Evolutionary conservation across 176 grass and related monocot species (phyloP), one percentile per base, ranked within the genome.

Genomic region (Dendrocalamus sinicus): DNA sequence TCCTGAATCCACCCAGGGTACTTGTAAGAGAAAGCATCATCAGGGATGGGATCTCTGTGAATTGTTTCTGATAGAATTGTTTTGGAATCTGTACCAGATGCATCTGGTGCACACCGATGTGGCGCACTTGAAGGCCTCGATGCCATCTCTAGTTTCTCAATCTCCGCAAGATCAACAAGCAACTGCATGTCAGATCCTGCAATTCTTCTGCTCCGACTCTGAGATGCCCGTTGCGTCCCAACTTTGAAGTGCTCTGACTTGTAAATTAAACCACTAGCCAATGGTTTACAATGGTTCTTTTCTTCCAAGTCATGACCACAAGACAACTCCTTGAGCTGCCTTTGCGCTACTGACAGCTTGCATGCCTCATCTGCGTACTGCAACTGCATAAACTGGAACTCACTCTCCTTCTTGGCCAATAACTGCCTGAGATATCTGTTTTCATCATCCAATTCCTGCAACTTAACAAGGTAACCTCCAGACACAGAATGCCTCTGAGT

Each of bases 361-460:
- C 75, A 84, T 67, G 87, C 76, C 51, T 78, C 84, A 16, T 70
- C 84, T 6, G 66, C 81, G 39, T 87, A 81, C 55, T 84, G 86
- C 17, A 58, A 66, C 26, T 75, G 24, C 68, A 73, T 58, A 55
- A 52, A 78, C 37, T 84, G 87, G 26, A 87, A 45, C 28, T 91
- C 89, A 64, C 61, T 80, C 22, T 93, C 84, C 73, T 88, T 88
- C 73, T 80, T 88, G 43, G 65, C 69, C 54, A 96, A 69, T 15
- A 88, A 43, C 83, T 96, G 84, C 81, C 87, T 91, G 46, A 93
- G 82, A 62, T 86, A 68, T 19, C 57, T 91, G 73, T 91, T 96
- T 86, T 93, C 91, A 65, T 91, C 89, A 64, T 88, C 89, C 73
- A 91, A 57, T 9, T 85, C 85, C 39, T 82, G 86, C 51, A 93